Conservation (phyloP, 192 early-diverging fungal species). For the Backusella macrospora region DNA sequence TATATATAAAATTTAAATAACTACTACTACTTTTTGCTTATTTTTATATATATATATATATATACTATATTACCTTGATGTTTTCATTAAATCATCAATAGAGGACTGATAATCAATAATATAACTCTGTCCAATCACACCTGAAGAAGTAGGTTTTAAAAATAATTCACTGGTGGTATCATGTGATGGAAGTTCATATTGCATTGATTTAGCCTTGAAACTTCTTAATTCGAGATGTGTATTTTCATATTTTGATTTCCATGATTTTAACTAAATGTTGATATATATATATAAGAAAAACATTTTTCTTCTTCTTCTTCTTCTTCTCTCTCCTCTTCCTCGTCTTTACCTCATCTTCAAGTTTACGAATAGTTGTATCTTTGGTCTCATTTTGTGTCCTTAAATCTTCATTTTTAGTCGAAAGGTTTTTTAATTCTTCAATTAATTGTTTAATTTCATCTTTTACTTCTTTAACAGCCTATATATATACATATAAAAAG, state of each 20-base stretch:
- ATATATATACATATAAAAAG: background rate
- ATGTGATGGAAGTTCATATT: slow-evolving; percentile 25
- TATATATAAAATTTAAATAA: slow-evolving; percentile 20
- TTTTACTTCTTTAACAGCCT: slow-evolving; percentile 26
- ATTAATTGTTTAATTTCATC: slow-evolving; percentile 25
- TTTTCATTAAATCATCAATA: slow-evolving; percentile 79
- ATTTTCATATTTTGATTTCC: slow-evolving; percentile 16
- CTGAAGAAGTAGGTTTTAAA: slow-evolving; percentile 50
- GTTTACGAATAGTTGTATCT: background rate
- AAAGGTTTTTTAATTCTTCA: slow-evolving; percentile 20
- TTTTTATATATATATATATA: background rate
- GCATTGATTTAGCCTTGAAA: slow-evolving; percentile 2
- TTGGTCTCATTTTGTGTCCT: background rate
- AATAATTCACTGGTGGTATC: slow-evolving; percentile 16
- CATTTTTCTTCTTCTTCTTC: background rate
- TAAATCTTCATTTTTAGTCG: slow-evolving; percentile 18
- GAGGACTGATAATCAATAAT: slow-evolving; percentile 79
- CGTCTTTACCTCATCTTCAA: background rate
- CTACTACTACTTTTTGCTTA: too few species aligned
- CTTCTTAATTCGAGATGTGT: slow-evolving; percentile 5
- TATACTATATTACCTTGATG: slow-evolving; percentile 57
- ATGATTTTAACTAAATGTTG: background rate
- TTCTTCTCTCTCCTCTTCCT: too few species aligned
- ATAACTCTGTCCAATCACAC: slow-evolving; percentile 69
- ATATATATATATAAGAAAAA: background rate